Evolutionary conservation across 768 basidiomycete species (phyloP).

Genomic region (Trametopsis cervina): DNA sequence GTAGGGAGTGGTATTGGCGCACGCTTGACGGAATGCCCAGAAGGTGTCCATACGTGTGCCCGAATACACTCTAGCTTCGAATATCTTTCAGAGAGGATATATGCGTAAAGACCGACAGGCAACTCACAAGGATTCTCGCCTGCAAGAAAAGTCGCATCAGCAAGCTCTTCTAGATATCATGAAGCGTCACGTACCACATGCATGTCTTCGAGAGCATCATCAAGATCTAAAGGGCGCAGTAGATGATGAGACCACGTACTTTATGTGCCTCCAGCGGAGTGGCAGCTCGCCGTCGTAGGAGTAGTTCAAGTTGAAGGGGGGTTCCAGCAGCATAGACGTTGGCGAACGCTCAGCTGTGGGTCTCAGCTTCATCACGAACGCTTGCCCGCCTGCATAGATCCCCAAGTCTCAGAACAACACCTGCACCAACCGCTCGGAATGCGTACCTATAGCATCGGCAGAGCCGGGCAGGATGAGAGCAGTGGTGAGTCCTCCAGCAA

Average conservation of each 20-base stretch:
- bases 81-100: not conserved
- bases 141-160: constrained; percentile 8
- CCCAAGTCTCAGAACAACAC: not conserved
- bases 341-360: constrained; percentile 61
- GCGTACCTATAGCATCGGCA: constrained; percentile 50
- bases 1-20: constrained; percentile 1
- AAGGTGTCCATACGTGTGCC: constrained; percentile 54
- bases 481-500: constrained; percentile 70
- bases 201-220: constrained; percentile 58
- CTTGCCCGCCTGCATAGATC: constrained; percentile 54
- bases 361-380: constrained; percentile 71
- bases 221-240: not conserved
- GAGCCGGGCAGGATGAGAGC: constrained; percentile 71
- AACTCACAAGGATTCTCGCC: constrained; percentile 52
- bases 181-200: constrained; percentile 37
- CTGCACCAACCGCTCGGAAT: not conserved
- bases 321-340: constrained; percentile 64
- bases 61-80: constrained; percentile 27
- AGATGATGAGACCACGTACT: constrained; percentile 31
- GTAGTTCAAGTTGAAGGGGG: constrained; percentile 49
- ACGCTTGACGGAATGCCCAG: constrained; percentile 65
- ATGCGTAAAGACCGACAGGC: not conserved
- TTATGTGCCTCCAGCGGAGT: constrained; percentile 61
- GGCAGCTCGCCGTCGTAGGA: constrained; percentile 23
- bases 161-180: not conserved